Percentiles rank a stretch among this genome's conserved stretches.
Evolutionary conservation across 1,284 basidiomycete species (phyloP).

Genomic region (Heterobasidion annosum): DNA sequence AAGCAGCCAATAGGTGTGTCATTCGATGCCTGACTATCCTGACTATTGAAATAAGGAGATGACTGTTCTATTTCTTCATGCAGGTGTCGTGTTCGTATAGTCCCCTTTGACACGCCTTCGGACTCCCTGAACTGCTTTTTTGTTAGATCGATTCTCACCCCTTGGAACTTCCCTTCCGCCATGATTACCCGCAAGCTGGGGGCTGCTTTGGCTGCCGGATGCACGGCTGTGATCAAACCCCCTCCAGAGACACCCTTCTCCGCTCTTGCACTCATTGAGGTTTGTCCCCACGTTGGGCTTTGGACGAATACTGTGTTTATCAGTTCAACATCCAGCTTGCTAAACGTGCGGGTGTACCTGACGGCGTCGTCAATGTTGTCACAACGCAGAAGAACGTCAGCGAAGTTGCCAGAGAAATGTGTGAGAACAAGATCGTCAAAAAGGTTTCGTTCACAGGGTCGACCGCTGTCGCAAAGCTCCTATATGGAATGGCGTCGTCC

Average conservation of each 20-base stretch:
- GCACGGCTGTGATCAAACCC: constrained; percentile 93
- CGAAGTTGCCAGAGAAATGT: constrained; percentile 80
- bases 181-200: constrained; percentile 90
- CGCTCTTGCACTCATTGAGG: constrained; percentile 81
- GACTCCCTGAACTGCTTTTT: not conserved
- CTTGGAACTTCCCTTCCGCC: constrained; percentile 92
- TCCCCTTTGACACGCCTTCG: not conserved
- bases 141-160: constrained; percentile 64
- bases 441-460: constrained; percentile 96
- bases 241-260: constrained; percentile 95
- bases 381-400: constrained; percentile 77
- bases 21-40: not conserved
- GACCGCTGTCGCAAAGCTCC: constrained; percentile 84
- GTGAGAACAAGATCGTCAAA: constrained; percentile 64
- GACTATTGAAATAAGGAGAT: not conserved
- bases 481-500: constrained; percentile 76
- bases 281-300: constrained; percentile 17
- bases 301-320: constrained; percentile 1
- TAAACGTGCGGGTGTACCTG: constrained; percentile 83
- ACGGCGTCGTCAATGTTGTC: constrained; percentile 93
- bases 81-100: constrained; percentile 50
- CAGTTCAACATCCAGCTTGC: constrained; percentile 43
- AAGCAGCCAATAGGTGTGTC: constrained; percentile 85
- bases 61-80: not conserved
- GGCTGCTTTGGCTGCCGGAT: constrained; percentile 90